Conservation (phyloP, 257 asterid genomes). For the Paraleonurus japonicus region DNA sequence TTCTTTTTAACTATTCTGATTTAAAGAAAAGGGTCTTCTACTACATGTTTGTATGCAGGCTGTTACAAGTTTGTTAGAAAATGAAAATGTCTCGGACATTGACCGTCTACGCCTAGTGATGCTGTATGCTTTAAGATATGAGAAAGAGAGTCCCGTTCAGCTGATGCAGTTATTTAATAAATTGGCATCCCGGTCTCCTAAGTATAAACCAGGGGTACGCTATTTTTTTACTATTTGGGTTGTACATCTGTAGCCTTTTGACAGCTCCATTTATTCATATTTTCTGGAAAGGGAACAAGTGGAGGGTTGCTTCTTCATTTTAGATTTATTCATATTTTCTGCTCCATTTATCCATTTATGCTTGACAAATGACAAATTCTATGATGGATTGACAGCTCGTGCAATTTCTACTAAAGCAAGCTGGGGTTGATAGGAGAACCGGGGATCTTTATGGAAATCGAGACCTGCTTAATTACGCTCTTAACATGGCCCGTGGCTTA, state of each 20-base stretch:
- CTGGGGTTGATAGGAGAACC: constrained; percentile 90
- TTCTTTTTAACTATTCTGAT: neutral
- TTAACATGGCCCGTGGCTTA: constrained; percentile 97
- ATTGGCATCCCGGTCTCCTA: constrained; percentile 88
- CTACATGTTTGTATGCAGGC: constrained; percentile 56
- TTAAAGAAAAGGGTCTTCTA: constrained; percentile 1
- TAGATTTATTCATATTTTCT: neutral
- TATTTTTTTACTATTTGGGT: constrained; percentile 8
- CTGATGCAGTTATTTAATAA: constrained; percentile 95
- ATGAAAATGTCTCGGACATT: constrained; percentile 77
- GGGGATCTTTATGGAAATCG: constrained; percentile 97
- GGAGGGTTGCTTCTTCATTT: neutral
- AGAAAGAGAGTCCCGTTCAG: constrained; percentile 96
- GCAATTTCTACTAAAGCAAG: constrained; percentile 92
- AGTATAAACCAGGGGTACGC: constrained; percentile 96
- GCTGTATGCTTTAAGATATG: constrained; percentile 95
- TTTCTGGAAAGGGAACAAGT: neutral
- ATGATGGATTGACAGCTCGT: constrained; percentile 68
- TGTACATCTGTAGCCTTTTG: neutral
- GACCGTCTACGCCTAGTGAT: constrained; percentile 93
- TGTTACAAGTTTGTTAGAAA: constrained; percentile 75
- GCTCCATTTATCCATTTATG: neutral
- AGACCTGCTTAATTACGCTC: constrained; percentile 85
- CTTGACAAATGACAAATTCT: constrained; percentile 28
- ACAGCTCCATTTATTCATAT: constrained; percentile 16